Percentiles rank a stretch among this genome's conserved stretches.
Evolutionary conservation across 2,329 filamentous ascomycete species (phyloP).

Genomic region (Aspergillus phoenicis): DNA sequence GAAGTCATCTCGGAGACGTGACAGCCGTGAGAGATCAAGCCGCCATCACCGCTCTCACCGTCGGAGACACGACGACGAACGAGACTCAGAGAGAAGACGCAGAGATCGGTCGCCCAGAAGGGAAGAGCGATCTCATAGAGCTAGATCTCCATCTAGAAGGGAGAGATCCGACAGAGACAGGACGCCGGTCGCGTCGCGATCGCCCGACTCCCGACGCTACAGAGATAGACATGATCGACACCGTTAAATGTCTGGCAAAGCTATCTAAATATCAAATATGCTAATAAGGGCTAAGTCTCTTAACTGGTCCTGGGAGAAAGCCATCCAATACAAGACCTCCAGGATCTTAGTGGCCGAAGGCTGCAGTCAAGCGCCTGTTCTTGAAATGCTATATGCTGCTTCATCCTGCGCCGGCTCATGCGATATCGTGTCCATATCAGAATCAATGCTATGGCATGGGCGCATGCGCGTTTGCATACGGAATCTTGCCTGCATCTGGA

Average conservation of each 20-base stretch:
- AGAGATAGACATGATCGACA: slow-evolving; percentile 37
- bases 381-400: neutral
- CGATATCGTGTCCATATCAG: neutral
- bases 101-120: slow-evolving; percentile 31
- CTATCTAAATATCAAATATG: slow-evolving; percentile 9
- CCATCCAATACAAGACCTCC: slow-evolving; percentile 2
- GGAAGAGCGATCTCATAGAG: slow-evolving; percentile 28
- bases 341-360: neutral
- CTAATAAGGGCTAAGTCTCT: slow-evolving; percentile 1
- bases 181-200: slow-evolving; percentile 32
- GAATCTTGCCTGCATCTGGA: neutral
- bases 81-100: slow-evolving; percentile 36
- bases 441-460: neutral
- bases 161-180: slow-evolving; percentile 33
- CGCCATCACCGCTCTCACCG: slow-evolving; percentile 48
- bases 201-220: slow-evolving; percentile 30
- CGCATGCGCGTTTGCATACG: neutral
- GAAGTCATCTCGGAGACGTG: slow-evolving; percentile 38
- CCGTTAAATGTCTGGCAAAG: slow-evolving; percentile 25
- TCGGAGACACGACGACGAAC: slow-evolving; percentile 35
- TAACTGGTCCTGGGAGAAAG: neutral
- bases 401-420: neutral
- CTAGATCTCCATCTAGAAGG: slow-evolving; percentile 29
- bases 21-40: slow-evolving; percentile 43
- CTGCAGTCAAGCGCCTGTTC: neutral